A percentile compares a stretch with the other conserved stretches of the same genome.
Evolutionary conservation across 2,329 filamentous ascomycete species (phyloP).

Genomic region (Neocucurbitaria cava): DNA sequence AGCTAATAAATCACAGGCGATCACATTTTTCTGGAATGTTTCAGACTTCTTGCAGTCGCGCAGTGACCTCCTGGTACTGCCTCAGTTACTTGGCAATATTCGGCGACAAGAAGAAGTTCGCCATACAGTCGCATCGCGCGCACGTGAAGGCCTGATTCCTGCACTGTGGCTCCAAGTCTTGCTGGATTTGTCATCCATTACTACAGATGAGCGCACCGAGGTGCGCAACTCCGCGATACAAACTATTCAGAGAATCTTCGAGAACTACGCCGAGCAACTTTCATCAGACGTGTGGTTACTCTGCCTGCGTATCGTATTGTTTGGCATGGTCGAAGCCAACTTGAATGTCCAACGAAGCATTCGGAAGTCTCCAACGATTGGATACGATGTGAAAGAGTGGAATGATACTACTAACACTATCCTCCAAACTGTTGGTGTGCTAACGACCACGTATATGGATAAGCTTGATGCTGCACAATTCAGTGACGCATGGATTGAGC

Average conservation of each 20-base stretch:
- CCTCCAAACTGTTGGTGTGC: slow-evolving; percentile 50
- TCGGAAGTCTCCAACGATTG: slow-evolving; percentile 13
- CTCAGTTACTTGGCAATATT: slow-evolving; percentile 22
- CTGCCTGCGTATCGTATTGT: slow-evolving; percentile 81
- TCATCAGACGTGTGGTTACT: slow-evolving; percentile 81
- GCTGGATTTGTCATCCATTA: slow-evolving; percentile 73
- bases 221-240: slow-evolving; percentile 88
- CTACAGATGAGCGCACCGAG: slow-evolving; percentile 74
- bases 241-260: slow-evolving; percentile 88
- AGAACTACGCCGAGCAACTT: slow-evolving; percentile 84
- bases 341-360: slow-evolving; percentile 34
- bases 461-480: slow-evolving; percentile 73
- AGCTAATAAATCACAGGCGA: slow-evolving; percentile 63
- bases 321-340: slow-evolving; percentile 76
- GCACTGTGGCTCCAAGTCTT: slow-evolving; percentile 82
- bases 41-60: slow-evolving; percentile 78
- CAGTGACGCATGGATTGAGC: slow-evolving; percentile 74
- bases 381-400: slow-evolving; percentile 40
- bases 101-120: slow-evolving; percentile 60
- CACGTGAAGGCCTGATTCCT: slow-evolving; percentile 68
- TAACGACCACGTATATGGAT: slow-evolving; percentile 79
- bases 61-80: slow-evolving; percentile 50
- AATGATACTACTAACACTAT: slow-evolving; percentile 51
- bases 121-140: slow-evolving; percentile 65
- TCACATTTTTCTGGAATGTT: slow-evolving; percentile 95